A percentile compares a stretch with the other conserved stretches of the same genome.
Conservation (phyloP, 768 basidiomycete genomes). For the Scleroderma bovista region DNA sequence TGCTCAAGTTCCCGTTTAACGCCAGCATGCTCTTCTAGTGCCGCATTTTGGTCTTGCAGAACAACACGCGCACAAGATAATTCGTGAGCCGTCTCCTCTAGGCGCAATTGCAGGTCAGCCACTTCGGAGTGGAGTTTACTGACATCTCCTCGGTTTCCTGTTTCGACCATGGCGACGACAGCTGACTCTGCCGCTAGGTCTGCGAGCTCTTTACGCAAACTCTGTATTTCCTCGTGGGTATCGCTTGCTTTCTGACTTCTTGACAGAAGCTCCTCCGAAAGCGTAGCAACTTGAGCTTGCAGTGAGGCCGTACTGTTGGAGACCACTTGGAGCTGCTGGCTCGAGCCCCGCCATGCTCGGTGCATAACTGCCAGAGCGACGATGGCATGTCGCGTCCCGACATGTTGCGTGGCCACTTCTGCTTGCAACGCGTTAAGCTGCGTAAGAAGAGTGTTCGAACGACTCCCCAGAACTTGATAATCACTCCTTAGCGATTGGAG, state of each 20-base stretch:
- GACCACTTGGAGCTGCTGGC: conserved; percentile 9
- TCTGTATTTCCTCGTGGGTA: conserved; percentile 8
- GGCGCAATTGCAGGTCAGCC: not conserved
- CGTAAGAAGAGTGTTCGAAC: conserved; percentile 3
- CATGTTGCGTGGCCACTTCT: conserved; percentile 3
- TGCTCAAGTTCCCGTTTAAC: not conserved
- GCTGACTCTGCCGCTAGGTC: conserved; percentile 2
- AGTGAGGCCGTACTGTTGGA: conserved; percentile 6
- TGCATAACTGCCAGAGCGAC: conserved; percentile 20
- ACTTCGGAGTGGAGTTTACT: conserved; percentile 4
- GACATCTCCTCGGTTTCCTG: conserved; percentile 1
- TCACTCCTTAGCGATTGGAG: conserved; percentile 10
- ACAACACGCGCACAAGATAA: conserved; percentile 1
- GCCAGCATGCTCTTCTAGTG: not conserved
- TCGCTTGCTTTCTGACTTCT: conserved; percentile 1
- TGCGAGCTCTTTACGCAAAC: conserved; percentile 8
- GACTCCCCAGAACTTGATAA: conserved; percentile 8
- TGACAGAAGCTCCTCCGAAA: conserved; percentile 14
- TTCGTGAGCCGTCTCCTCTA: conserved; percentile 2
- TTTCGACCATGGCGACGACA: not conserved
- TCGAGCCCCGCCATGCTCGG: conserved; percentile 11
- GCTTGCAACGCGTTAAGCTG: conserved; percentile 9
- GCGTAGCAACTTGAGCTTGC: conserved; percentile 12
- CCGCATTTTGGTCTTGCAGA: conserved; percentile 2
- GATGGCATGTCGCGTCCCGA: conserved; percentile 13